Evolutionary conservation across 805 yeast species (phyloP).

Genomic region (Suhomyces emberorum): DNA sequence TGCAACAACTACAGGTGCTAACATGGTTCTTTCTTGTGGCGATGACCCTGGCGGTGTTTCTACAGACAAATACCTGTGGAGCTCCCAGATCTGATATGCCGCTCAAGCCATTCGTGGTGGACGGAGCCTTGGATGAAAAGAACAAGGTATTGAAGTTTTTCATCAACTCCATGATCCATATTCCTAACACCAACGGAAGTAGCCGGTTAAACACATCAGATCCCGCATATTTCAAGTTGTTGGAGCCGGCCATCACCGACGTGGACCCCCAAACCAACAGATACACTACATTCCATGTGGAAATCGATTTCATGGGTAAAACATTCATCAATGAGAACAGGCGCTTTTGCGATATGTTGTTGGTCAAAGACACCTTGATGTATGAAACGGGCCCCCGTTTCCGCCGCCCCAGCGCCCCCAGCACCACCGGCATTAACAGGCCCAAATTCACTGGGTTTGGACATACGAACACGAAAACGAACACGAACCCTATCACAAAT

Average conservation of each 20-base stretch:
- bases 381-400: slow-evolving; percentile 27
- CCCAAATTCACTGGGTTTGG: too few species aligned
- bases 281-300: slow-evolving; percentile 48
- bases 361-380: slow-evolving; percentile 34
- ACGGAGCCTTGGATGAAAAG: slow-evolving; percentile 34
- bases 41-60: background rate
- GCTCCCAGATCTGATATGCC: background rate
- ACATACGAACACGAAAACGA: too few species aligned
- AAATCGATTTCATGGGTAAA: slow-evolving; percentile 43
- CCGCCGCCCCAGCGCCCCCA: slow-evolving; percentile 3
- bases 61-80: background rate
- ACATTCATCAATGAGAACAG: slow-evolving; percentile 35
- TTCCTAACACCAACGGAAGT: slow-evolving; percentile 1
- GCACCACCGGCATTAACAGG: too few species aligned
- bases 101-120: slow-evolving; percentile 28
- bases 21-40: too few species aligned
- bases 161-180: slow-evolving; percentile 29
- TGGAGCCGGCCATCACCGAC: slow-evolving; percentile 32
- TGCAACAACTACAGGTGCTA: too few species aligned
- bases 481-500: background rate
- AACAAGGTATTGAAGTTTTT: slow-evolving; percentile 29
- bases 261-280: slow-evolving; percentile 44
- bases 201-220: background rate
- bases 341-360: slow-evolving; percentile 41
- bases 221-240: slow-evolving; percentile 3